Base-by-base conservation (phyloP, 2,329 filamentous ascomycete genomes). In the Penicillium polonicum region DNA sequence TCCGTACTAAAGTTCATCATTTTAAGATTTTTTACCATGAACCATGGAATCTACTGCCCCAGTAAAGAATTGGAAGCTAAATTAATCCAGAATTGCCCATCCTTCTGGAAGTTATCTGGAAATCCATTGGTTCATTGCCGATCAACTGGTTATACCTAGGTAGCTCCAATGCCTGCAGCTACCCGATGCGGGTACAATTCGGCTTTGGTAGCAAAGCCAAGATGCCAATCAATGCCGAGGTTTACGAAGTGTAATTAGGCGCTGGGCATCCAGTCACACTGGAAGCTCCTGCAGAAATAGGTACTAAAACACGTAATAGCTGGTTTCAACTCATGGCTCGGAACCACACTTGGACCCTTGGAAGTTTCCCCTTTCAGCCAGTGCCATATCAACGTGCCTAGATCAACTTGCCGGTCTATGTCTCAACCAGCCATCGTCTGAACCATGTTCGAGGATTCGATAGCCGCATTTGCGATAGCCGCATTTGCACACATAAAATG, bases 211-310 rank as follows among this genome's bases (percentile, higher is more conserved):
- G 12, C 8, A 55, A 21, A 49, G 31, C 21, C 45, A 48, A 35
- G 45, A 8, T 45, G 25, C 43, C 25, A 35, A 27, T 8, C 27
- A 42, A 79, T 83, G 79, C 83, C 82, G 23, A 71, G 67, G 6
- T 70, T 27, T 39, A 8, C 4, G 7, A 46, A 46, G 43, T 46
- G 15, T 46, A 33, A 33, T 9, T 5, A 19, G 27, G 15, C 12
- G 17, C 17, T 45, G 27, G 44, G 13, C 17, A 29, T 44, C 17
- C 8, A 29, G 42, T 17, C 8, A 23, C 19, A 46, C 12, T 13
- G 17, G 6, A 21, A 13, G 19, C 10, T 23, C 19, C 31, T 35
- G 19, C 44, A 46, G 4, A 46, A 35, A 35, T 48, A 8, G 29
- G 29, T 6, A 44, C 9, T 19, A 46, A 19, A 4, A 21, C 13